Percentiles rank a stretch among this genome's conserved stretches.
phyloP scores from a whole-genome alignment of 495 filamentous ascomycete species.

The Annulohypoxylon stygium region DNA sequence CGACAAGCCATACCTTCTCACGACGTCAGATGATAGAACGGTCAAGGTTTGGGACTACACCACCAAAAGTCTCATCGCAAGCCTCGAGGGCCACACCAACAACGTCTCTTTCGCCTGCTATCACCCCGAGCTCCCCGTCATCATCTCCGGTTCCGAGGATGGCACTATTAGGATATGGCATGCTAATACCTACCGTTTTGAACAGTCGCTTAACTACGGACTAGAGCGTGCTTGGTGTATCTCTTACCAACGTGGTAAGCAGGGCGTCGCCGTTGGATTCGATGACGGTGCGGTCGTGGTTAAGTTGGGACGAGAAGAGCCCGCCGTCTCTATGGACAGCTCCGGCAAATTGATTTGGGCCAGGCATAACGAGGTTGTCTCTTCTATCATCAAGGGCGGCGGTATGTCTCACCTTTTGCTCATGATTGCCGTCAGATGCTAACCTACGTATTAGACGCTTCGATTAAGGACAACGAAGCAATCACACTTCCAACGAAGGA shows the following conservation, averaged over 20 bases:
- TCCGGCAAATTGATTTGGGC: conserved; percentile 98
- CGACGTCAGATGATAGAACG: conserved; percentile 93
- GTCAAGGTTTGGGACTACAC: conserved; percentile 99
- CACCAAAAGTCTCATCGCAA: conserved; percentile 95
- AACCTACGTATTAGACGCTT: conserved; percentile 66
- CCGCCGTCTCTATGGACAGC: conserved; percentile 95
- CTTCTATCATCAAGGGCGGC: conserved; percentile 92
- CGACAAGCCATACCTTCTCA: conserved; percentile 97
- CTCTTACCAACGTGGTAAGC: conserved; percentile 90
- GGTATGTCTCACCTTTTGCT: conserved; percentile 56
- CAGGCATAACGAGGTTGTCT: conserved; percentile 91
- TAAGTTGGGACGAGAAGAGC: conserved; percentile 97
- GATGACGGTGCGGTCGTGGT: conserved; percentile 98
- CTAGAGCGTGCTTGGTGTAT: conserved; percentile 98
- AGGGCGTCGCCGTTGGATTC: conserved; percentile 95
- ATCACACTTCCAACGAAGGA: conserved; percentile 92
- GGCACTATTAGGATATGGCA: conserved; percentile 98
- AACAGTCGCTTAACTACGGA: conserved; percentile 95
- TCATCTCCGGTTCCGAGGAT: conserved; percentile 99
- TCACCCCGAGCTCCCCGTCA: conserved; percentile 95
- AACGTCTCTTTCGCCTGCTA: conserved; percentile 99
- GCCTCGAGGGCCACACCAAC: conserved; percentile 95
- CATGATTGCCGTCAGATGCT: conserved; percentile 11
- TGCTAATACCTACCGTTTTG: conserved; percentile 85
- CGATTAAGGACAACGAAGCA: conserved; percentile 87